Conservation (phyloP, 352 stramenopile genomes). For the Globisporangium barbulae region DNA sequence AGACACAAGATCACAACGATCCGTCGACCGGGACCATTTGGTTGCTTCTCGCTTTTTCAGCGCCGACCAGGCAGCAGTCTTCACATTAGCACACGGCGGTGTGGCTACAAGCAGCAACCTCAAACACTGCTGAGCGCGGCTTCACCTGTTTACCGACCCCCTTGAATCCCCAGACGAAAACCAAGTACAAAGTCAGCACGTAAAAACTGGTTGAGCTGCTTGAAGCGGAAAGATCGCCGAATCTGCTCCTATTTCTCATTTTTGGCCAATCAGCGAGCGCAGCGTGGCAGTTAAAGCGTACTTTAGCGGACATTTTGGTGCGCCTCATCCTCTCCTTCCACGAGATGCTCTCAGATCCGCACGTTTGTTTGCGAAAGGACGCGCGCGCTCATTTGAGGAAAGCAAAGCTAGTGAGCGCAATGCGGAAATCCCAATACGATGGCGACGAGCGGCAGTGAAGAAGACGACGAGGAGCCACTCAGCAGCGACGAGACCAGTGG, state of each 20-base stretch:
- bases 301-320: conserved; percentile 8
- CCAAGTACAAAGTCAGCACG: neutral
- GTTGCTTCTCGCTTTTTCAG: conserved; percentile 5
- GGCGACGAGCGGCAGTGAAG: neutral
- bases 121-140: neutral
- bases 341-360: neutral
- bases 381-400: neutral
- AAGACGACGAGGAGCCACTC: conserved; percentile 19
- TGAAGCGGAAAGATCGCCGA: conserved; percentile 21
- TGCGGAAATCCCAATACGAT: conserved; percentile 5
- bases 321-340: conserved; percentile 1
- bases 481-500: too few species aligned
- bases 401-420: neutral
- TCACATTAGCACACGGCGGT: neutral
- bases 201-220: conserved; percentile 4
- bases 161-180: neutral
- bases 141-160: neutral
- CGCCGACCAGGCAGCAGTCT: conserved; percentile 1
- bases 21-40: neutral
- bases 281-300: conserved; percentile 7
- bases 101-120: neutral
- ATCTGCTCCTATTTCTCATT: neutral
- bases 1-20: neutral
- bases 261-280: conserved; percentile 8
- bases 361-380: conserved; percentile 9